Percentiles rank a stretch among this genome's conserved stretches.
phyloP scores from a whole-genome alignment of 306 rosid genomes.

The Lathyrus sativus region DNA sequence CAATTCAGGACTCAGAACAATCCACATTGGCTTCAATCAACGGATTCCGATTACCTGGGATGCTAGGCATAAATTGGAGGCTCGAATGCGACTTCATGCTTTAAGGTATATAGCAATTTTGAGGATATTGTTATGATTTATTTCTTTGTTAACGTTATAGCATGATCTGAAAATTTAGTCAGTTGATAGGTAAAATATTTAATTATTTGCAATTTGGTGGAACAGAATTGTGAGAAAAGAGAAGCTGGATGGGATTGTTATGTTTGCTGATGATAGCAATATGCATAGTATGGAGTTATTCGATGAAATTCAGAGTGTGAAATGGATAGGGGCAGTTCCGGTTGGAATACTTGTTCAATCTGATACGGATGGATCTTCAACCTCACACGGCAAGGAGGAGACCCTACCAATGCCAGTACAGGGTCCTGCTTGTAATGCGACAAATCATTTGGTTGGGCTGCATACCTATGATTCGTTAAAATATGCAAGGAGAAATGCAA shows the following conservation, averaged over 20 bases:
- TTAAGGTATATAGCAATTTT: conserved; percentile 26
- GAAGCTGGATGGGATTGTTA: conserved; percentile 82
- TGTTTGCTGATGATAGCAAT: conserved; percentile 95
- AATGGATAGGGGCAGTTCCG: conserved; percentile 86
- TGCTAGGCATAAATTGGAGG: conserved; percentile 74
- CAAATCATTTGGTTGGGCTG: conserved; percentile 79
- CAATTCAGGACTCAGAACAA: conserved; percentile 66
- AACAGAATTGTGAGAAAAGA: conserved; percentile 75
- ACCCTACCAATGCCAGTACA: conserved; percentile 61
- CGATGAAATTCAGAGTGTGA: conserved; percentile 84
- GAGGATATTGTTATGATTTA: background rate
- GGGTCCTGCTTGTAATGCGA: conserved; percentile 94
- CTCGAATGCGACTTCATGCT: conserved; percentile 82
- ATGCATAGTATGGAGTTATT: conserved; percentile 96
- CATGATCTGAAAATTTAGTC: conserved; percentile 25
- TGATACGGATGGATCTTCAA: conserved; percentile 45
- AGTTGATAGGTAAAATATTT: conserved; percentile 38
- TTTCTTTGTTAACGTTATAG: conserved; percentile 8
- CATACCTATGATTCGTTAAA: conserved; percentile 75
- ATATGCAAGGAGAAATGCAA: conserved; percentile 61
- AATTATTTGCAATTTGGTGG: conserved; percentile 45
- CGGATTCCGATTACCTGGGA: conserved; percentile 86
- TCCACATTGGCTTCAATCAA: conserved; percentile 65
- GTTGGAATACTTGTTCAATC: conserved; percentile 89
- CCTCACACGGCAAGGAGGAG: conserved; percentile 51